Conservation (phyloP, 1,139 yeast species). For the Kurtzmaniella quercitrusa region DNA sequence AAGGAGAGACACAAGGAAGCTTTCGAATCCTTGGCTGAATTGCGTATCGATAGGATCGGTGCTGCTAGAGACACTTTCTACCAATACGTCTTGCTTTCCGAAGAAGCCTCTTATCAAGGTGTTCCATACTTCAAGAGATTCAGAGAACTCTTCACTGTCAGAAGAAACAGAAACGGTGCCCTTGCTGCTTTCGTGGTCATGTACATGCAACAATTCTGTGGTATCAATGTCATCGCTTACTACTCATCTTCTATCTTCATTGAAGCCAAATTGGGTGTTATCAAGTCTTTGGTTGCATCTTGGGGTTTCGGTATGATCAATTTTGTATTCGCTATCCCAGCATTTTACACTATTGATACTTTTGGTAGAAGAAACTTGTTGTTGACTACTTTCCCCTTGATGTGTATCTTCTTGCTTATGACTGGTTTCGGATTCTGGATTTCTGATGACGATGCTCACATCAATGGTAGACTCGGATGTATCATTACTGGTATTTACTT, state of each 20-base stretch:
- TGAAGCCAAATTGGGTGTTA: constrained; percentile 59
- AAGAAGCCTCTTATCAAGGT: constrained; percentile 55
- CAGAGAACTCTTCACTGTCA: constrained; percentile 55
- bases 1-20: constrained; percentile 57
- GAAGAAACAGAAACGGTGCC: constrained; percentile 82
- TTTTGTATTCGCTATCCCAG: constrained; percentile 79
- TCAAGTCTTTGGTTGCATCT: constrained; percentile 68
- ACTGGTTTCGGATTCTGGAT: constrained; percentile 80
- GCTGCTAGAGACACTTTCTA: constrained; percentile 79
- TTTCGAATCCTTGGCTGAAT: constrained; percentile 43
- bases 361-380: constrained; percentile 74
- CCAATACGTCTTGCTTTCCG: constrained; percentile 60
- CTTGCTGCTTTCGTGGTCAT: constrained; percentile 77
- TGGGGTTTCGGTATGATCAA: constrained; percentile 85
- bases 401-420: constrained; percentile 62
- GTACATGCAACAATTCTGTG: constrained; percentile 93
- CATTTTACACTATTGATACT: constrained; percentile 74
- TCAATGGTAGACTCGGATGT: constrained; percentile 56
- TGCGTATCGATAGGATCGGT: constrained; percentile 50
- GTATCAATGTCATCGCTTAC: constrained; percentile 84
- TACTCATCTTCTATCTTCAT: constrained; percentile 72
- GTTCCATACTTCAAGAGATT: constrained; percentile 50
- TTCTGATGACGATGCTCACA: constrained; percentile 31
- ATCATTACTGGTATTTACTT: constrained; percentile 71
- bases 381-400: constrained; percentile 70